Conservation (phyloP, 148 eudicot species). For the Euryodendron excelsum region DNA sequence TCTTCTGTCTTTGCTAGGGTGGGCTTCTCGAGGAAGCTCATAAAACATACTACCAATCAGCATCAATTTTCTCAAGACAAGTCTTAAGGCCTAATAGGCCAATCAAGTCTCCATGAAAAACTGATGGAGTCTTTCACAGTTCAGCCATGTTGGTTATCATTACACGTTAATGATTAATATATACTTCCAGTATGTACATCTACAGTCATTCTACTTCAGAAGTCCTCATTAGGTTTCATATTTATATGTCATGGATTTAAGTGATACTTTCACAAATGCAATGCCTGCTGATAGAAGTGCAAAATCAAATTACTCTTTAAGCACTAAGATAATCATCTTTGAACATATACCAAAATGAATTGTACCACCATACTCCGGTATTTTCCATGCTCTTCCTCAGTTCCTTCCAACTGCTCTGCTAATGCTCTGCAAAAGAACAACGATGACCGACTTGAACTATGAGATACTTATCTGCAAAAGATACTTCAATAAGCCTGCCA, state of each 20-base stretch:
- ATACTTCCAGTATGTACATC: background rate
- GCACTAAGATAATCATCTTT: background rate
- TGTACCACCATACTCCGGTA: slow-evolving; percentile 78
- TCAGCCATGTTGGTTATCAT: background rate
- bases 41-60: background rate
- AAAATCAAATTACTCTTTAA: slow-evolving; percentile 1
- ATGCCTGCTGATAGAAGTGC: background rate
- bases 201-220: background rate
- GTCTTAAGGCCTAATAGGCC: background rate
- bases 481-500: background rate
- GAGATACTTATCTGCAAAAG: slow-evolving; percentile 10
- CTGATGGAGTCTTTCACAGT: background rate
- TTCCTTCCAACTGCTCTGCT: slow-evolving; percentile 92
- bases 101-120: background rate
- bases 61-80: background rate
- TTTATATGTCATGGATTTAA: background rate
- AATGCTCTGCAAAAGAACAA: slow-evolving; percentile 61
- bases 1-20: background rate
- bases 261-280: background rate
- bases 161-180: background rate
- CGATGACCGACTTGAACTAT: slow-evolving; percentile 30
- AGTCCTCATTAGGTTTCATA: background rate
- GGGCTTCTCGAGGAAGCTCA: background rate
- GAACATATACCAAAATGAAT: slow-evolving; percentile 57
- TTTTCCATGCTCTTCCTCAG: slow-evolving; percentile 75